phyloP scores from a whole-genome alignment of 2,329 filamentous ascomycete species.

The Alternaria atra region DNA sequence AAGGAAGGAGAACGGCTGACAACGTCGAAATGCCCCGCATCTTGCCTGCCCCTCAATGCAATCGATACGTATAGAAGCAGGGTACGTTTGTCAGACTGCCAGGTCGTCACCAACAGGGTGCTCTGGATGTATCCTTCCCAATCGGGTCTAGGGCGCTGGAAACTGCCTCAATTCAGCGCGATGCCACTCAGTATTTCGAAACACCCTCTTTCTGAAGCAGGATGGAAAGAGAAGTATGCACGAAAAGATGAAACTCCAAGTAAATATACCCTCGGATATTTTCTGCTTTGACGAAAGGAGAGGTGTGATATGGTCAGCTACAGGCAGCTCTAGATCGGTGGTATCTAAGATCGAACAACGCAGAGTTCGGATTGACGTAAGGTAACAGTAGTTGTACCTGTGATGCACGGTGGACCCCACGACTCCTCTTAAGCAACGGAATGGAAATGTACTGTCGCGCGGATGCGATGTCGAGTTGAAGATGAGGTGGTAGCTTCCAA shows the following conservation, averaged over 20 bases:
- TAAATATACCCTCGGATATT: too few species aligned
- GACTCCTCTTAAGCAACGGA: not conserved
- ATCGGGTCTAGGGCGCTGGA: conserved; percentile 22
- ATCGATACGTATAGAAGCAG: conserved; percentile 14
- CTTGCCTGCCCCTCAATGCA: conserved; percentile 18
- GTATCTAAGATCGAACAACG: not conserved
- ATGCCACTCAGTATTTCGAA: conserved; percentile 9
- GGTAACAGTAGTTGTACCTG: not conserved
- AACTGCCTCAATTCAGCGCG: conserved; percentile 47
- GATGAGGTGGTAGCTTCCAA: not conserved
- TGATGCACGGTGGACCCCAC: too few species aligned
- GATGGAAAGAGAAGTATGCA: not conserved
- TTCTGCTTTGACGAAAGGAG: not conserved
- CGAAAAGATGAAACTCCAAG: not conserved
- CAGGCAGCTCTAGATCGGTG: not conserved
- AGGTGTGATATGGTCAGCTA: not conserved
- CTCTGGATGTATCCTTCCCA: conserved; percentile 27
- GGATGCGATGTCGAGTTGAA: not conserved
- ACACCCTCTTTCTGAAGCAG: not conserved
- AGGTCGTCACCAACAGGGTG: conserved; percentile 42
- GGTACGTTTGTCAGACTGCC: conserved; percentile 26
- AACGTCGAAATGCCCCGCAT: conserved; percentile 37
- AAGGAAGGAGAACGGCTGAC: conserved; percentile 24
- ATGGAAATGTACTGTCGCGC: not conserved
- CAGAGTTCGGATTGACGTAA: not conserved